A percentile compares a stretch with the other conserved stretches of the same genome.
Evolutionary conservation across 106 monocot genomes (phyloP).

Genomic region (Iris macrosiphon): DNA sequence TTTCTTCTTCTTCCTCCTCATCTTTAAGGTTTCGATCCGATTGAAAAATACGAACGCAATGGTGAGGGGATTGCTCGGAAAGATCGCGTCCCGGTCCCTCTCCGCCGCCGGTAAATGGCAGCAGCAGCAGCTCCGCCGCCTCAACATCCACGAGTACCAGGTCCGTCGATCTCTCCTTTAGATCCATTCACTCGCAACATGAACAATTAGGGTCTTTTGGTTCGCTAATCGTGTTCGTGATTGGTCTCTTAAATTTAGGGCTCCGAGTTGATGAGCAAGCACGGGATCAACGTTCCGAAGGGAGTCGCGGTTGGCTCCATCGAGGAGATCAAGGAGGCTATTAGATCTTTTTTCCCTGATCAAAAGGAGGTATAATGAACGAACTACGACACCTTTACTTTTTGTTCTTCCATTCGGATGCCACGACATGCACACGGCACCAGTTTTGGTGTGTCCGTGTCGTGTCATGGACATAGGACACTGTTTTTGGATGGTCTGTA

Average conservation of each 20-base stretch:
- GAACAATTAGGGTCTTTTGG: no score
- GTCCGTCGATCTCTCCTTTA: no score
- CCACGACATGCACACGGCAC: no score
- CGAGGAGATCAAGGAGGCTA: constrained; percentile 53
- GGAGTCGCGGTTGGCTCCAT: constrained; percentile 64
- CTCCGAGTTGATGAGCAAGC: constrained; percentile 86
- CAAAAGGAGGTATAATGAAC: constrained; percentile 76
- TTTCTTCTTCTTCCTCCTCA: neutral
- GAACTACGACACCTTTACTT: no score
- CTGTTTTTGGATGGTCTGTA: no score
- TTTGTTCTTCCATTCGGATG: no score
- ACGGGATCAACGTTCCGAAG: constrained; percentile 84
- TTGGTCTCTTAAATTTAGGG: no score
- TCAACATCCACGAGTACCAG: constrained; percentile 99
- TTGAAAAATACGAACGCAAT: constrained; percentile 19
- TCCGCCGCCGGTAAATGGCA: constrained; percentile 72
- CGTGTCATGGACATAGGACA: no score
- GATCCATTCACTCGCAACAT: no score
- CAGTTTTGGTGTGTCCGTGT: no score
- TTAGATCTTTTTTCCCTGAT: constrained; percentile 51
- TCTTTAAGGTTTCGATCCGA: no score
- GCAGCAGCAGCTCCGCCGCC: constrained; percentile 93
- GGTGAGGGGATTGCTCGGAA: constrained; percentile 67
- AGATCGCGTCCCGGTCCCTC: constrained; percentile 50
- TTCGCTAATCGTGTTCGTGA: no score